Base-by-base conservation (phyloP, 768 basidiomycete genomes). In the Tylopilus rubrobrunneus region DNA sequence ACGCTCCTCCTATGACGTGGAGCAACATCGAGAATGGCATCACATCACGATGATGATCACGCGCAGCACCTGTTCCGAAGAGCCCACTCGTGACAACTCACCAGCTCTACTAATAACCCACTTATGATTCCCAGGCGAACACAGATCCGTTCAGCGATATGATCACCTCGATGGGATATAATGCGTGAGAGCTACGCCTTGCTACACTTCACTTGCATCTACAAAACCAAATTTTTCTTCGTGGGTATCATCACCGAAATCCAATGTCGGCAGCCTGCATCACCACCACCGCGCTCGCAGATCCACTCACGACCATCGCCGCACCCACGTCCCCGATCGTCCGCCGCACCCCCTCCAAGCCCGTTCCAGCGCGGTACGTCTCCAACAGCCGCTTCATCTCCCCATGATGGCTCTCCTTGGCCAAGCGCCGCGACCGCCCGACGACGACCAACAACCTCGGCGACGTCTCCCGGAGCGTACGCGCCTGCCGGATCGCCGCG, bases 301-400 rank as follows among this genome's bases (percentile, higher is more conserved):
- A 73, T 4, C 82, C 81, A 3, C 81, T 76, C 2, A 86, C 75
- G 5, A 92, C 81, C 69, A 95, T 81, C 31, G 86, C 85, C n/a
- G 86, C 80, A 3, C 85, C 90, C 12, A 92, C 86, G 67, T 95
- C 92, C 7, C 95, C 95, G 37, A 96, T 77, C 15, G 92, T 92
- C 77, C 86, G 85, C 63, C 79, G 77, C 59, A 93, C 81, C 15
- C 55, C 56, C 29, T 68, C 68, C 5, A 48, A 6, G 0, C 55
- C 55, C 0, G 37, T 44, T 0, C 31, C 45, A 12, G 56, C 53
- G 50, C 51, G 54, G 41, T 46, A 54, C 57, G 82, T 78, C 17
- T 79, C 76, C 67, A 85, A 73, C 21, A 93, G 58, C 41, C 75
- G 73, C 57, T 82, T 82, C 52, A 94, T 68, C 72, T 97, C 94